A percentile compares a stretch with the other conserved stretches of the same genome.
These are phyloP conservation scores for Pisolithus marmoratus DNA, from an alignment of 768 basidiomycete genomes.

Conservation along the genomic window DNA sequence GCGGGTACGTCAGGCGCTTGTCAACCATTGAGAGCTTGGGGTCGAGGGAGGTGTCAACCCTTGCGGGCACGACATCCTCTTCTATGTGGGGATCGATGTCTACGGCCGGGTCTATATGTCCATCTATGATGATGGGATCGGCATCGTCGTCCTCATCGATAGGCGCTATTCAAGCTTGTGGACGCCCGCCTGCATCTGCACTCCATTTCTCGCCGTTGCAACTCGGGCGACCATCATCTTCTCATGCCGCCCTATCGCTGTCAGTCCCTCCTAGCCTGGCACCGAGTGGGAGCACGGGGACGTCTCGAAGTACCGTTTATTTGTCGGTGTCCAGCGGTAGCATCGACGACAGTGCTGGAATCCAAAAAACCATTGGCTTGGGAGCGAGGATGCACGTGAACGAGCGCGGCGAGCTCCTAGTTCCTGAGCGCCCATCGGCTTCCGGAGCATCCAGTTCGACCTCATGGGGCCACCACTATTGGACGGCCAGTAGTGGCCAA, in stretches of 20 bases:
- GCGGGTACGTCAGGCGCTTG: slow-evolving; percentile 66
- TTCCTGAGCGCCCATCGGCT: neutral
- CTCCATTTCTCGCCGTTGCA: neutral
- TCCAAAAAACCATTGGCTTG: neutral
- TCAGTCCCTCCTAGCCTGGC: neutral
- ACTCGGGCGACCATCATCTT: neutral
- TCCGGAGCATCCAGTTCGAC: slow-evolving; percentile 4
- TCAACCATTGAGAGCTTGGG: slow-evolving; percentile 77
- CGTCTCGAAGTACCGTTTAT: slow-evolving; percentile 20
- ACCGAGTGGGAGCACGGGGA: neutral
- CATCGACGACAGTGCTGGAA: neutral
- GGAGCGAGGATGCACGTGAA: slow-evolving; percentile 13
- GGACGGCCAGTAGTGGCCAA: slow-evolving; percentile 10
- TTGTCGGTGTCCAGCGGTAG: slow-evolving; percentile 21
- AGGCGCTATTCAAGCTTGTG: neutral
- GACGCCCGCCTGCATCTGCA: neutral
- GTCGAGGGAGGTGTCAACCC: slow-evolving; percentile 44
- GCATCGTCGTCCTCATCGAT: slow-evolving; percentile 3
- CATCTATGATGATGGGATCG: slow-evolving; percentile 10
- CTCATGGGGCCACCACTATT: slow-evolving; percentile 10
- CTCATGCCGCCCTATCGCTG: neutral
- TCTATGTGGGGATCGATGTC: slow-evolving; percentile 16
- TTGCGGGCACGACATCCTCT: slow-evolving; percentile 24
- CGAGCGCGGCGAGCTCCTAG: slow-evolving; percentile 22
- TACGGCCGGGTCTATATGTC: slow-evolving; percentile 3